phyloP scores from a whole-genome alignment of 495 filamentous ascomycete genomes.

The Podospora pseudoanserina region DNA sequence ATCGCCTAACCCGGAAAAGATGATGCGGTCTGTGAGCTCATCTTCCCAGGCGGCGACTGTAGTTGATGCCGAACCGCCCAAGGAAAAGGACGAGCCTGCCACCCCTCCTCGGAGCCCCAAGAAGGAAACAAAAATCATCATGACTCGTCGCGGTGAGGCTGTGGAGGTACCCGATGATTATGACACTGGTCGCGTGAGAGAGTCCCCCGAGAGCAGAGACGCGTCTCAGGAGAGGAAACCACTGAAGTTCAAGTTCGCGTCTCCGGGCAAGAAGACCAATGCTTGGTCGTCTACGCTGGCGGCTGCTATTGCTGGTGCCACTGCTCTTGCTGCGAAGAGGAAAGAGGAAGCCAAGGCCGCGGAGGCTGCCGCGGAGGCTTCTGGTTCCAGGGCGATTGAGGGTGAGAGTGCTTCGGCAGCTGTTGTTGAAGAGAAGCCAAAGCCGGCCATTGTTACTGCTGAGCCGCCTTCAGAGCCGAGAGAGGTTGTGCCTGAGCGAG shows the following conservation, averaged over 20 bases:
- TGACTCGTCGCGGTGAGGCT: slow-evolving; percentile 20
- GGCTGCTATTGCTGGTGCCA: slow-evolving; percentile 37
- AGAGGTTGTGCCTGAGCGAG: not conserved
- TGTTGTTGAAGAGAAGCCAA: slow-evolving; percentile 12
- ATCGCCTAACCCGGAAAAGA: slow-evolving; percentile 42
- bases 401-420: not conserved
- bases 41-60: slow-evolving; percentile 11
- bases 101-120: not conserved
- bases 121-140: slow-evolving; percentile 15
- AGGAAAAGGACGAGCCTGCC: not conserved
- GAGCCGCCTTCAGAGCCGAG: slow-evolving; percentile 1
- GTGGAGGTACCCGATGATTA: slow-evolving; percentile 33
- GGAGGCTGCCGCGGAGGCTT: slow-evolving; percentile 7
- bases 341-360: slow-evolving; percentile 18
- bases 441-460: not conserved
- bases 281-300: slow-evolving; percentile 40
- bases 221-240: slow-evolving; percentile 26
- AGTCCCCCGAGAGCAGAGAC: slow-evolving; percentile 52
- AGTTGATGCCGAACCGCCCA: slow-evolving; percentile 12
- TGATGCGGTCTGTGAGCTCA: slow-evolving; percentile 16
- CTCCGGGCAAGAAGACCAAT: slow-evolving; percentile 29
- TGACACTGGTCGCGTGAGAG: slow-evolving; percentile 54
- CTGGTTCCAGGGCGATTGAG: not conserved
- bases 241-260: slow-evolving; percentile 27
- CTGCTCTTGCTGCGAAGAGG: slow-evolving; percentile 25